Evolutionary conservation across 2,329 filamentous ascomycete species (phyloP).

Genomic region (Aspergillus pseudoterreus): DNA sequence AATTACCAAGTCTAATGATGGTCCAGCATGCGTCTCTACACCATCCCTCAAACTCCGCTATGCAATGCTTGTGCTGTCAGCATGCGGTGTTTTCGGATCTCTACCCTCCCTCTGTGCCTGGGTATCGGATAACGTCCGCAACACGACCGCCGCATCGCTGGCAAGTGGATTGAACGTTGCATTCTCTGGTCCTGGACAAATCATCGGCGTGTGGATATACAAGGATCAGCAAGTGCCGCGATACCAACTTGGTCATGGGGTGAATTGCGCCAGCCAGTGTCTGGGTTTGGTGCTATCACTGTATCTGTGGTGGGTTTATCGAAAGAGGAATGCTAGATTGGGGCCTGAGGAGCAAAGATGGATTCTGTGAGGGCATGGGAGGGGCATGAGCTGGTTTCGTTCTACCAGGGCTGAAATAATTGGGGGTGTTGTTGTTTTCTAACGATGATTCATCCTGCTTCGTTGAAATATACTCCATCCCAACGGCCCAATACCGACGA

Average conservation of each 20-base stretch:
- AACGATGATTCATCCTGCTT: too few relatives aligned
- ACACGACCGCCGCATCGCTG: constrained; percentile 17
- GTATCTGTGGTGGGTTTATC: too few relatives aligned
- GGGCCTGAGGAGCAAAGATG: too few relatives aligned
- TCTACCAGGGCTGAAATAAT: too few relatives aligned
- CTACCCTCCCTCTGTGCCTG: constrained; percentile 24
- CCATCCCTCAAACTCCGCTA: constrained; percentile 11
- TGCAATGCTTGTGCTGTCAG: constrained; percentile 16
- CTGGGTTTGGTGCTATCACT: too few relatives aligned
- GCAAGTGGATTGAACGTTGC: constrained; percentile 24
- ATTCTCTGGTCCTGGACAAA: constrained; percentile 24
- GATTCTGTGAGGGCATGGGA: too few relatives aligned
- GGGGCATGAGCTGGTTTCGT: too few relatives aligned
- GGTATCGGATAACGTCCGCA: constrained; percentile 22
- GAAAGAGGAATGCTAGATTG: too few relatives aligned
- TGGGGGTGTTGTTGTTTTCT: too few relatives aligned
- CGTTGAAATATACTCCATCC: too few relatives aligned
- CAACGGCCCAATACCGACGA: too few relatives aligned
- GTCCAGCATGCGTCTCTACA: background rate
- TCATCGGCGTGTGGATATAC: constrained; percentile 28
- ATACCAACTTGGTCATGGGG: background rate
- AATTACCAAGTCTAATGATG: background rate
- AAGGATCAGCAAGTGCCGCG: constrained; percentile 4
- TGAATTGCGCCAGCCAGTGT: background rate
- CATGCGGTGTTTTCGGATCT: constrained; percentile 20